phyloP scores from a whole-genome alignment of 2,329 filamentous ascomycete genomes.

The Pseudocercospora musae region DNA sequence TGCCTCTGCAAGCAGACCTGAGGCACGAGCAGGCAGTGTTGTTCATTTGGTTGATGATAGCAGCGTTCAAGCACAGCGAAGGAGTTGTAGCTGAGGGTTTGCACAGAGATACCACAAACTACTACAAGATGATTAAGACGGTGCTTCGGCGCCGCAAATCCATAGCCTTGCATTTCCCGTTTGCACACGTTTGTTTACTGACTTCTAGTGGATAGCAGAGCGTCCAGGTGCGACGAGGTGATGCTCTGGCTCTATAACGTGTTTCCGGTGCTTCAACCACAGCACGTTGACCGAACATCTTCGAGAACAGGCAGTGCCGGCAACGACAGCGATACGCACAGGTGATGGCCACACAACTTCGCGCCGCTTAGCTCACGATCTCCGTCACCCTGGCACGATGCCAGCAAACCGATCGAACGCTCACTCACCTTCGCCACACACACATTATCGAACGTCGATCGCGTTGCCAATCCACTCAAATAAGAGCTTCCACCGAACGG shows the following conservation, averaged over 20 bases:
- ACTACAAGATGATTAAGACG: background rate
- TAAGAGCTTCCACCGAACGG: too few relatives aligned
- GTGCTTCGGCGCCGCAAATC: background rate
- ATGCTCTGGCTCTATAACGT: background rate
- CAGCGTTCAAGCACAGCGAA: conserved; percentile 11
- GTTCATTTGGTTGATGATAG: conserved; percentile 7
- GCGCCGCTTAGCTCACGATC: too few relatives aligned
- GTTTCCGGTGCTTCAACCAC: background rate
- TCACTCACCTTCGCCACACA: too few relatives aligned
- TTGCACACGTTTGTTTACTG: background rate
- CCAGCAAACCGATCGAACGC: too few relatives aligned
- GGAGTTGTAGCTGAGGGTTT: background rate
- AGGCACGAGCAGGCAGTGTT: background rate
- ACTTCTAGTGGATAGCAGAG: background rate
- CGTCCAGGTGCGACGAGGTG: background rate
- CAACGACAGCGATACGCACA: background rate
- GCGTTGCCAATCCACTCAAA: too few relatives aligned
- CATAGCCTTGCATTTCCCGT: background rate
- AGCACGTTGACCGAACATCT: background rate
- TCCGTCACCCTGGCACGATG: too few relatives aligned
- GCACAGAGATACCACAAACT: background rate
- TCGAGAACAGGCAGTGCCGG: background rate
- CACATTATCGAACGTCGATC: too few relatives aligned
- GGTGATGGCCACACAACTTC: too few relatives aligned
- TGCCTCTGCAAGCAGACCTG: background rate